Base-by-base conservation (phyloP, 2,329 filamentous ascomycete species). In the Ilyonectria mors-panacis region DNA sequence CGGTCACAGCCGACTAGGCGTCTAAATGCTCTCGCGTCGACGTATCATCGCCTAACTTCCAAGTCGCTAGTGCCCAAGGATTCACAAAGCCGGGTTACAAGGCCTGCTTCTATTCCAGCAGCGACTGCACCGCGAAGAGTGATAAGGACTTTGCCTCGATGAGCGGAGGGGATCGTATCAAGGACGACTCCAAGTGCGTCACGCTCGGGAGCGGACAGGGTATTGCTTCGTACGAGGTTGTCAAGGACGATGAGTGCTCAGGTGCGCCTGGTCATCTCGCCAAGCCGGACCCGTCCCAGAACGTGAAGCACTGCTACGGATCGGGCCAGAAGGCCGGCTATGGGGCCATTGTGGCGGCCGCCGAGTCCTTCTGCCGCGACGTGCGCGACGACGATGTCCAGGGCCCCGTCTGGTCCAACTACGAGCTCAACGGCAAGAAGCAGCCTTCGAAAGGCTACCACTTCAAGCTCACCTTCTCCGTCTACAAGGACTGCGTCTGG, bases 401-500 rank as follows among this genome's bases (percentile, higher is more conserved):
- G 39, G 39, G 39, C n/a, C 39, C 39, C 39, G 39, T 44, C 39
- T 44, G 39, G 23, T 65, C 66, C 9, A 63, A 70, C 33, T 70
- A 69, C 45, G 50, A 45, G 21, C 59, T 60, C 0, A 50, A 71
- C 6, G 51, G 15, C 0, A 70, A 70, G 28, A 71, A 71, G 39
- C 2, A 13, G 7, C 69, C 69, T 1, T 19, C 33, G 0, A n/a
- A 28, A 0, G 65, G 65, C 21, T 72, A 70, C 12, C 70, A 70
- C 35, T 70, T 72, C 28, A 53, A 45, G 13, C 39, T 44, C 39
- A 44, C 39, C 17, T 72, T 72, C 26, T 10, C 9, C 0, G 70
- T 72, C 1, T 54, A 56, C 13, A 44, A 67, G n/a, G 62, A 62
- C 1, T 78, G 75, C 63, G 23, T 63, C 1, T 77, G 67, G 67